These are phyloP conservation scores for Chrysoporthe cubensis DNA, from an alignment of 2,329 filamentous ascomycete species.

Conservation along the genomic window DNA sequence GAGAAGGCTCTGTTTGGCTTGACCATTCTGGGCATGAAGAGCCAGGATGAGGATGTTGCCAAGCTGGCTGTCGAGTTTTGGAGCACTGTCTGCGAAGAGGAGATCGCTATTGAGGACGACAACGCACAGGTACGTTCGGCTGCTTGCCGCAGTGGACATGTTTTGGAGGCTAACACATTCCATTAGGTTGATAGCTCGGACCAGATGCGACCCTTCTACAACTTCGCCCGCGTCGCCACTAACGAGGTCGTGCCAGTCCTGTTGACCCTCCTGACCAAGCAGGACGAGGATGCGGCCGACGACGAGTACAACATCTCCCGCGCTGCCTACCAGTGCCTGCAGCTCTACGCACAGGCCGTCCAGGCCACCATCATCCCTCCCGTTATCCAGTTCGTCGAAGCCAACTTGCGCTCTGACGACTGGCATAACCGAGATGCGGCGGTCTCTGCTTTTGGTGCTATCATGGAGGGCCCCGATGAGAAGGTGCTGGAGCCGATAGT, in stretches of 20 bases:
- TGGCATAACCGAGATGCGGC: conserved; percentile 96
- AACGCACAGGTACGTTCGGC: conserved; percentile 70
- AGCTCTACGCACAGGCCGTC: conserved; percentile 93
- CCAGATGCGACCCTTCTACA: conserved; percentile 90
- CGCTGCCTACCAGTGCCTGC: conserved; percentile 93
- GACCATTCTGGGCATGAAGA: conserved; percentile 98
- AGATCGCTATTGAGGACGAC: conserved; percentile 97
- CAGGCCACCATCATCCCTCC: conserved; percentile 81
- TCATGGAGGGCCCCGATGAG: conserved; percentile 98
- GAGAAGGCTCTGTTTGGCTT: conserved; percentile 98
- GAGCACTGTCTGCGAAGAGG: conserved; percentile 99
- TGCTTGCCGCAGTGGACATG: not conserved
- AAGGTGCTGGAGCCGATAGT: conserved; percentile 90
- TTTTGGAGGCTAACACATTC: conserved; percentile 22
- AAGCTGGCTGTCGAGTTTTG: conserved; percentile 99
- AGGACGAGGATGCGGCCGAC: conserved; percentile 95
- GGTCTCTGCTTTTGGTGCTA: conserved; percentile 95
- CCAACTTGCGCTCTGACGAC: conserved; percentile 85
- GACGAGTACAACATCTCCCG: conserved; percentile 98
- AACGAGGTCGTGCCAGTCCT: conserved; percentile 94
- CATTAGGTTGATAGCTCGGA: conserved; percentile 70
- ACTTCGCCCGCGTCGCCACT: conserved; percentile 91
- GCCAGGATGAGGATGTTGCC: conserved; percentile 93
- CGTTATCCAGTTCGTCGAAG: conserved; percentile 89
- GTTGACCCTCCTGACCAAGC: conserved; percentile 86